These are phyloP conservation scores for Chrysochromulina tobinii DNA, from an alignment of 78 protist genomes.

Conservation along the genomic window DNA sequence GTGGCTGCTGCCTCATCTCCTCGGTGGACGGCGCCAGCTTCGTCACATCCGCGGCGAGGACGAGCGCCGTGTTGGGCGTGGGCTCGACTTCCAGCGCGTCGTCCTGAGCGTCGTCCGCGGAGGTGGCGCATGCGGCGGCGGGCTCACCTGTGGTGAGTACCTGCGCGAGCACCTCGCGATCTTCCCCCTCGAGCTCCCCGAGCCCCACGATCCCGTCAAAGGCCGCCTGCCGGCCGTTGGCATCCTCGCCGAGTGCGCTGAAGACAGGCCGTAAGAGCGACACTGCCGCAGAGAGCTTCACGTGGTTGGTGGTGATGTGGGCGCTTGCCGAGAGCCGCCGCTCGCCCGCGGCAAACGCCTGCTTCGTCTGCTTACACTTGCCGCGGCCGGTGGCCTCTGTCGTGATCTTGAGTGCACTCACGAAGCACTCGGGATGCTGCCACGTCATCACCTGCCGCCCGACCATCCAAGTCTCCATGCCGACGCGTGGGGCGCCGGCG, in stretches of 20 bases:
- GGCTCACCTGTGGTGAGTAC: not conserved
- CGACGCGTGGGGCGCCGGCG: not conserved
- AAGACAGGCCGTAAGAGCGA: not conserved
- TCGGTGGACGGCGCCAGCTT: not conserved
- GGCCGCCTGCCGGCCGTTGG: too few species aligned
- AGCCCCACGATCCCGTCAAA: too few species aligned
- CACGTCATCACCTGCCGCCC: not conserved
- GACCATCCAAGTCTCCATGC: not conserved
- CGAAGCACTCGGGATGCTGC: not conserved
- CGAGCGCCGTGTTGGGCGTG: not conserved
- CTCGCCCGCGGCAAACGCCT: not conserved
- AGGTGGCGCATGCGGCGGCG: not conserved
- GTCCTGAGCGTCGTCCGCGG: too few species aligned
- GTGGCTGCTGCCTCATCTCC: not conserved
- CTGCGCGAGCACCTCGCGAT: not conserved
- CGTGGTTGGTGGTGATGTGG: not conserved
- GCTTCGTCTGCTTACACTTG: not conserved
- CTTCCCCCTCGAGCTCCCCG: not conserved
- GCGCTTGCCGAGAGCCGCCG: not conserved
- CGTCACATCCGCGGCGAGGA: not conserved
- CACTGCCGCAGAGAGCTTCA: not conserved
- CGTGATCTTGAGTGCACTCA: too few species aligned
- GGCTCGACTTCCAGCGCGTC: too few species aligned
- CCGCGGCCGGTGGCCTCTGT: not conserved
- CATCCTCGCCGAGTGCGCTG: not conserved